A percentile compares a stretch with the other conserved stretches of the same genome.
These are phyloP conservation scores for Lentinula edodes DNA, from an alignment of 768 basidiomycete genomes.

Conservation along the genomic window DNA sequence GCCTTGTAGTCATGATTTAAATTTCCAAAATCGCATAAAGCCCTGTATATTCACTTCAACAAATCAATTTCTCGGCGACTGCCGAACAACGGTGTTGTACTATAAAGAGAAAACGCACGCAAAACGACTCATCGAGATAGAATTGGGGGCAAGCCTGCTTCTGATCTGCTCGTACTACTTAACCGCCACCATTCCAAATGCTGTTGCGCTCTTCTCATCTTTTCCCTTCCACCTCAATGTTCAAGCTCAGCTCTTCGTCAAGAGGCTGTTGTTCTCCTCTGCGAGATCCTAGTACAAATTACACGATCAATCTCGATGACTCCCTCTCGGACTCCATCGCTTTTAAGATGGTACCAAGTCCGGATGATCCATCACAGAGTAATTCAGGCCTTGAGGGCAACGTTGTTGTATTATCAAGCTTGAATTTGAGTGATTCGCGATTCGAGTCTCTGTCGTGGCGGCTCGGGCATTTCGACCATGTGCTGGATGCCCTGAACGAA, in stretches of 20 bases:
- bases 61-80: not conserved
- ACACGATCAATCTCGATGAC: not conserved
- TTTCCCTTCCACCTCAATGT: not conserved
- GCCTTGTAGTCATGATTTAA: too few relatives aligned
- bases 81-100: not conserved
- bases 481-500: not conserved
- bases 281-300: not conserved
- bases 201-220: not conserved
- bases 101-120: not conserved
- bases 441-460: conserved; percentile 1
- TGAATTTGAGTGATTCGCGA: not conserved
- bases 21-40: not conserved
- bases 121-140: not conserved
- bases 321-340: not conserved
- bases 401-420: not conserved
- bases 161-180: not conserved
- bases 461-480: not conserved
- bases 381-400: not conserved
- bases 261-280: too few relatives aligned
- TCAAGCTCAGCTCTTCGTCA: too few relatives aligned
- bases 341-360: not conserved
- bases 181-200: not conserved
- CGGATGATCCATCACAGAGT: not conserved
- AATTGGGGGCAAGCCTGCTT: not conserved
- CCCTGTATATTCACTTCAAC: not conserved